phyloP scores from a whole-genome alignment of 2,329 filamentous ascomycete species.

The Phialemonium atrogriseum region DNA sequence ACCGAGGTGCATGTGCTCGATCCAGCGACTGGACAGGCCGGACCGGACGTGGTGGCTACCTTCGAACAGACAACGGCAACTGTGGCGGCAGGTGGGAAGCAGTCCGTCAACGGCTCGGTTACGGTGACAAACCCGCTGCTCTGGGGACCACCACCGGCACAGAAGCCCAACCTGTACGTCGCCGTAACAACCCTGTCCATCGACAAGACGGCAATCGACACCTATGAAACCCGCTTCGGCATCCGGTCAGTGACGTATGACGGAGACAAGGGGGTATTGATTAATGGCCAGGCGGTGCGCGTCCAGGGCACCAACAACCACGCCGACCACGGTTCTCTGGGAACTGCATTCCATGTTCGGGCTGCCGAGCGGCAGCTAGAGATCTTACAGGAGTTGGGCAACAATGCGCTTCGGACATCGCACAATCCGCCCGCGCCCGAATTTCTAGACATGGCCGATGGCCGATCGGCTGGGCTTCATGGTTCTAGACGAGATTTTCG shows the following conservation, averaged over 20 bases:
- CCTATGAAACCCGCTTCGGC: constrained; percentile 41
- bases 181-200: constrained; percentile 31
- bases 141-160: constrained; percentile 38
- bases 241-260: constrained; percentile 34
- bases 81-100: constrained; percentile 22
- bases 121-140: constrained; percentile 29
- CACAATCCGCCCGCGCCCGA: constrained; percentile 46
- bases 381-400: constrained; percentile 39
- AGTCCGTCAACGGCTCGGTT: constrained; percentile 23
- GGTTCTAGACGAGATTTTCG: constrained; percentile 46
- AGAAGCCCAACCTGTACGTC: constrained; percentile 38
- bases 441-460: constrained; percentile 36
- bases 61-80: constrained; percentile 22
- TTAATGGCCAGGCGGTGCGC: constrained; percentile 36
- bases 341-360: constrained; percentile 39
- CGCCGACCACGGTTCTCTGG: constrained; percentile 41
- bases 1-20: constrained; percentile 33
- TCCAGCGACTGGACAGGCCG: constrained; percentile 16
- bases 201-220: constrained; percentile 17
- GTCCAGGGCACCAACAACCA: constrained; percentile 42
- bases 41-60: constrained; percentile 20
- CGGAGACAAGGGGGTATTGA: constrained; percentile 28
- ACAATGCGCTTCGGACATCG: constrained; percentile 40
- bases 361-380: constrained; percentile 40
- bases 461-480: constrained; percentile 41